phyloP scores from a whole-genome alignment of 2,329 filamentous ascomycete species.

The Penicillium janthinellum region DNA sequence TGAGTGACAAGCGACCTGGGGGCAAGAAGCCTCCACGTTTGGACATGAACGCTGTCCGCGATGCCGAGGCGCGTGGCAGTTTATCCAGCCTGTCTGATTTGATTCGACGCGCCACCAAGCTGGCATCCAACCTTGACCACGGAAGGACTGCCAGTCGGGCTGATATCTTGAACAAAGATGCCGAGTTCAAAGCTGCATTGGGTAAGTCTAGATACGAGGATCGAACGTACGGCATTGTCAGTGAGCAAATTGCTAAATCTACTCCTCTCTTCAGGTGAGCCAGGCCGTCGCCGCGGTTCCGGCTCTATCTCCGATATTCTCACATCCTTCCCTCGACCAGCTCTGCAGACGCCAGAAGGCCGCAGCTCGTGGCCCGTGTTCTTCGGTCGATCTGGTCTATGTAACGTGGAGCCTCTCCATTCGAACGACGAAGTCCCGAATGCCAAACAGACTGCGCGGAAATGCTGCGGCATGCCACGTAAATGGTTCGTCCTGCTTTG shows the following conservation, averaged over 20 bases:
- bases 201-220: constrained; percentile 26
- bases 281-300: constrained; percentile 44
- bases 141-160: constrained; percentile 67
- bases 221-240: neutral
- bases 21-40: constrained; percentile 66
- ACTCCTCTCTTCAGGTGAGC: neutral
- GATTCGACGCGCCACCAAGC: constrained; percentile 80
- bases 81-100: constrained; percentile 90
- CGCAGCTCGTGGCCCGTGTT: constrained; percentile 43
- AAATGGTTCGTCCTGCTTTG: constrained; percentile 73
- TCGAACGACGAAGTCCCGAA: constrained; percentile 25
- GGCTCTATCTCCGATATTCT: constrained; percentile 65
- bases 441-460: constrained; percentile 49
- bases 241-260: constrained; percentile 3
- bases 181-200: constrained; percentile 26
- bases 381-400: constrained; percentile 39
- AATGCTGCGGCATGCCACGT: constrained; percentile 80
- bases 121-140: constrained; percentile 85
- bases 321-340: constrained; percentile 65
- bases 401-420: constrained; percentile 32
- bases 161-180: constrained; percentile 46
- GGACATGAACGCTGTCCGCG: constrained; percentile 78
- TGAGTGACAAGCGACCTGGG: constrained; percentile 44
- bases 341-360: constrained; percentile 50
- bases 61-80: constrained; percentile 82